Evolutionary conservation across 163 green algal species (phyloP), one percentile per base, ranked within the genome.

Genomic region (Smithsoniella earleae): DNA sequence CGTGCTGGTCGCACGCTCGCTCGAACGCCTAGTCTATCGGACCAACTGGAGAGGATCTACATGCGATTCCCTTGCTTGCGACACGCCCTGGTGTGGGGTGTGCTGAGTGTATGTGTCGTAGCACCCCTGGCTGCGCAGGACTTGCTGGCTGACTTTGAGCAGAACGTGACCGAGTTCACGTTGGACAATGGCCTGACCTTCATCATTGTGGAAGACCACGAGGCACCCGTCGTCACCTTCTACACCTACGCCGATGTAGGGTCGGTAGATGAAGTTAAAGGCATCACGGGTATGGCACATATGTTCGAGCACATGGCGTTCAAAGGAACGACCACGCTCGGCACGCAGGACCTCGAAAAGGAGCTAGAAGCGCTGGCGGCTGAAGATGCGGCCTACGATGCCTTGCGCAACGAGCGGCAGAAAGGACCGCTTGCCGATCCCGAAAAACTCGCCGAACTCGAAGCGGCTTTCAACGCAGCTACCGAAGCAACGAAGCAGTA

Each of bases 301-400:
- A 73, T 96, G 49, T 75, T 97, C 44, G 91, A 96, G 83, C 90
- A 96, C 79, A 87, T 95, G 82, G 87, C 88, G 0, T 96, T 96
- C 79, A 96, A 97, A 77, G 90, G 90, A 69, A 94, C 86, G 2
- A 55, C 79, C 1, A 65, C 79, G 5, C 79, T 96, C 4, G 91
- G 91, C 20, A 89, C 76, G 20, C 73, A 40, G 3, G 83, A 97
- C 76, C 92, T 82, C 46, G 33, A 13, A 2, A 36, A 34, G 3
- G 91, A 96, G 77, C 85, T 96, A 44, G 82, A 94, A 10, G 54
- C 78, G 0, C 44, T 92, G 40, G 91, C 30, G 83, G 83, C 34
- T 66, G 52, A 6, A 28, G 8, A 8, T 27, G 6, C 52, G 20
- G 6, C 8, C n/a, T n/a, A n/a, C n/a, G n/a, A n/a, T n/a, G n/a